Conservation (phyloP, 2,329 filamentous ascomycete genomes). For the Sordariomycetes sp. region DNA sequence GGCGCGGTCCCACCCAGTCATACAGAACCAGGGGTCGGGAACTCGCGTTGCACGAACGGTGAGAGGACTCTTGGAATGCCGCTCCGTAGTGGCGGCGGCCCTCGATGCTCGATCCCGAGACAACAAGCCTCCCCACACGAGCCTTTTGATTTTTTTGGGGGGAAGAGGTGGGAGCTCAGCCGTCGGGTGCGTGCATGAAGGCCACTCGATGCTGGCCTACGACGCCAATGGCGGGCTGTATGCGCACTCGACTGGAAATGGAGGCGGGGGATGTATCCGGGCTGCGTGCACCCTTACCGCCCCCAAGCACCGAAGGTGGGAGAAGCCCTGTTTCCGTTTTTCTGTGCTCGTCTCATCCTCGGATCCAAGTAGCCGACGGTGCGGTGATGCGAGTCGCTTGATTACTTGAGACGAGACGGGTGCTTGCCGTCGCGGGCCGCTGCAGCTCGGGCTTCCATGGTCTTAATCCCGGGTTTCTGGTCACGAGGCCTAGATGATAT, state of each 20-base stretch:
- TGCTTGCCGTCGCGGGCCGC: neutral
- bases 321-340: neutral
- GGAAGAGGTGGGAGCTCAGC: neutral
- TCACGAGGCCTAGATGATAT: conserved; percentile 1
- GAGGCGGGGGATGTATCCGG: neutral
- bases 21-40: neutral
- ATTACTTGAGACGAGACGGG: neutral
- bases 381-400: neutral
- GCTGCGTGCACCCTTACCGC: neutral
- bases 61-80: neutral
- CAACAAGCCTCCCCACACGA: neutral
- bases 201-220: neutral
- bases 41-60: neutral
- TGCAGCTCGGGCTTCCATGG: neutral
- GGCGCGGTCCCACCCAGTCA: neutral
- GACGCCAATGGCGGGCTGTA: neutral
- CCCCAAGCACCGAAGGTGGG: neutral
- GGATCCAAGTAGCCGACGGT: neutral
- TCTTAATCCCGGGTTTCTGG: conserved; percentile 1
- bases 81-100: neutral
- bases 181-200: neutral
- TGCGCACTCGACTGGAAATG: neutral
- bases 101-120: neutral
- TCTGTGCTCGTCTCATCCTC: neutral
- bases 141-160: neutral